Evolutionary conservation across 2,329 filamentous ascomycete genomes (phyloP), one percentile per base, ranked within the genome.

Genomic region (Phaeosphaeriaceae sp.): DNA sequence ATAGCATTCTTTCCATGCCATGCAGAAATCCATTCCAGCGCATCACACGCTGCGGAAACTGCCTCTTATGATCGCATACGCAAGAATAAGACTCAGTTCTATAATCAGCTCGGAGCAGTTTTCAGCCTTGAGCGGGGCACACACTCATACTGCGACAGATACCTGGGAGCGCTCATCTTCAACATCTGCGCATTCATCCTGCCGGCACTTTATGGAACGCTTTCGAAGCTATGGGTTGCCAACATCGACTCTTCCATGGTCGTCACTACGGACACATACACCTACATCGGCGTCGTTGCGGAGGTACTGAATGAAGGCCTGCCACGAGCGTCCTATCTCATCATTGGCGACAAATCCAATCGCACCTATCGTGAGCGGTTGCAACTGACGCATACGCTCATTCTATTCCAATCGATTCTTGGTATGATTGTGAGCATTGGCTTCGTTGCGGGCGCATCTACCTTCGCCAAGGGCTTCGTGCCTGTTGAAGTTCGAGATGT

Each of bases 251-350:
- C 85, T 0, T 85, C 82, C 1, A 80, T 86, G 61, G 86, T 91
- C 1, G 87, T 85, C 19, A 89, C 86, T 0, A 90, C 87, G 0
- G 88, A 91, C 58, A 79, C 84, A 0, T 91, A 90, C 74, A 91
- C 88, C 0, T 92, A 92, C 72, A 90, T 92, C 59, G 83, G 85
- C 21, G 84, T 88, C 0, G 81, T 91, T 0, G 85, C 84, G 1
- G 88, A 92, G 70, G 88, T 91, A 0, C 75, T 93, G 17, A 92
- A 92, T 63, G 90, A 93, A 71, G 89, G 90, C 0, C 84, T 93
- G 0, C 89, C 89, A 0, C 83, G 89, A 22, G 87, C 89, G 0
- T 83, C 88, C 0, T 93, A 88, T 86, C 80, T 88, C 6, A 83
- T 91, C 56, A 91, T 92, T 56, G 89, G 88, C 8, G 88, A 92